phyloP scores from a whole-genome alignment of 306 rosid genomes.

The Citrullus colocynthis region DNA sequence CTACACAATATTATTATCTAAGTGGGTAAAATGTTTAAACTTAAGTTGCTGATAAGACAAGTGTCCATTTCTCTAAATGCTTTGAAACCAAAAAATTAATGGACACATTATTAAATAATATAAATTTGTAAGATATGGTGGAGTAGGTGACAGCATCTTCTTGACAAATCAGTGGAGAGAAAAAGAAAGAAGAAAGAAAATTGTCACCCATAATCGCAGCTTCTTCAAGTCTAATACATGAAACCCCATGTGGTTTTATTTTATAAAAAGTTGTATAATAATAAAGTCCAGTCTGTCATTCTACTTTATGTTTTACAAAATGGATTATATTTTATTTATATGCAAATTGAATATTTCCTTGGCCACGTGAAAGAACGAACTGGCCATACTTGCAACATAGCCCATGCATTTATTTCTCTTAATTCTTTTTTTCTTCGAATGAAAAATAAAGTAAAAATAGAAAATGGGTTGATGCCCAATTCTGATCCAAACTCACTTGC shows the following conservation, averaged over 20 bases:
- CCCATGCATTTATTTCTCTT: background rate
- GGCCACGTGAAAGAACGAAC: background rate
- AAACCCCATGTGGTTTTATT: background rate
- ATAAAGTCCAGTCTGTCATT: slow-evolving; percentile 5
- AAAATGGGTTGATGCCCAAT: too few relatives aligned
- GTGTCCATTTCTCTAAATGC: background rate
- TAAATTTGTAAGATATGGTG: background rate
- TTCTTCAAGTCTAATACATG: background rate
- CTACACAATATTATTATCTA: background rate
- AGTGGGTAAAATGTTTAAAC: background rate
- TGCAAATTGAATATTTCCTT: background rate
- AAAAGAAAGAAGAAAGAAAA: background rate
- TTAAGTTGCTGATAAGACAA: background rate
- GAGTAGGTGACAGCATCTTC: slow-evolving; percentile 10
- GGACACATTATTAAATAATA: background rate
- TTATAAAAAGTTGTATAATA: background rate
- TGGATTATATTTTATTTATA: background rate
- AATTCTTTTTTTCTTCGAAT: too few relatives aligned
- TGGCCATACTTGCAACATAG: background rate
- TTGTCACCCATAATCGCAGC: background rate
- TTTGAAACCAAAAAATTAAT: background rate
- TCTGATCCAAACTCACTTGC: too few relatives aligned
- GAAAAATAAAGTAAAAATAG: background rate
- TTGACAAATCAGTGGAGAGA: background rate
- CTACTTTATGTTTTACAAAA: background rate